These are phyloP conservation scores for Dothistroma pini DNA, from an alignment of 2,329 filamentous ascomycete species.

Conservation along the genomic window DNA sequence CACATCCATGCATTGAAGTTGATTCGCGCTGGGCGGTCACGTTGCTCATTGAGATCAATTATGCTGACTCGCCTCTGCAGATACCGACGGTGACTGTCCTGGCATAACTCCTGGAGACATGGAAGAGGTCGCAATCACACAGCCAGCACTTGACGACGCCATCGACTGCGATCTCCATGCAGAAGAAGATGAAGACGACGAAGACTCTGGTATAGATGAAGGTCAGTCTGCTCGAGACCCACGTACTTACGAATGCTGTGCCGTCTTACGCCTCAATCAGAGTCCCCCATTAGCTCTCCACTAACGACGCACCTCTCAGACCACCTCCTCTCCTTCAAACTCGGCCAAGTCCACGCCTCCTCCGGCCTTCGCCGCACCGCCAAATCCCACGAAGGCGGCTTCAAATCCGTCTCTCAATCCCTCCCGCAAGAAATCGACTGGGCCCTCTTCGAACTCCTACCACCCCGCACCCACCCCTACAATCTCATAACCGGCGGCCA, in stretches of 20 bases:
- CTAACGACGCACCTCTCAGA: slow-evolving; percentile 48
- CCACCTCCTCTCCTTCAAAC: slow-evolving; percentile 70
- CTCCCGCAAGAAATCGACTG: slow-evolving; percentile 89
- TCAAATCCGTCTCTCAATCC: slow-evolving; percentile 54
- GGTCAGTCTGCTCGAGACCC: background rate
- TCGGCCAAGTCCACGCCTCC: slow-evolving; percentile 84
- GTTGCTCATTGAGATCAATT: background rate
- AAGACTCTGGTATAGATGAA: slow-evolving; percentile 69
- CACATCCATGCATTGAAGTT: background rate
- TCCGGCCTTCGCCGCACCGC: slow-evolving; percentile 71
- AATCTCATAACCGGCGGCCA: slow-evolving; percentile 64
- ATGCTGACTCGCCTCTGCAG: background rate
- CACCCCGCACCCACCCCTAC: slow-evolving; percentile 64
- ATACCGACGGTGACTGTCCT: slow-evolving; percentile 62
- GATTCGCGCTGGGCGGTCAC: background rate
- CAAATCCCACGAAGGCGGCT: slow-evolving; percentile 31
- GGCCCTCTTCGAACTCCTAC: slow-evolving; percentile 79
- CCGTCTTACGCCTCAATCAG: background rate
- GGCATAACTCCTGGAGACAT: slow-evolving; percentile 73
- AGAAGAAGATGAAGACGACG: slow-evolving; percentile 67
- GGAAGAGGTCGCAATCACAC: slow-evolving; percentile 77
- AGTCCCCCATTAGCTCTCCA: background rate
- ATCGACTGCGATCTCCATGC: slow-evolving; percentile 73
- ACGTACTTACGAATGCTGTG: background rate
- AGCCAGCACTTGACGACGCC: slow-evolving; percentile 72